These are phyloP conservation scores for Pseudogymnoascus sp. DNA, from an alignment of 2,329 filamentous ascomycete species.

Conservation along the genomic window DNA sequence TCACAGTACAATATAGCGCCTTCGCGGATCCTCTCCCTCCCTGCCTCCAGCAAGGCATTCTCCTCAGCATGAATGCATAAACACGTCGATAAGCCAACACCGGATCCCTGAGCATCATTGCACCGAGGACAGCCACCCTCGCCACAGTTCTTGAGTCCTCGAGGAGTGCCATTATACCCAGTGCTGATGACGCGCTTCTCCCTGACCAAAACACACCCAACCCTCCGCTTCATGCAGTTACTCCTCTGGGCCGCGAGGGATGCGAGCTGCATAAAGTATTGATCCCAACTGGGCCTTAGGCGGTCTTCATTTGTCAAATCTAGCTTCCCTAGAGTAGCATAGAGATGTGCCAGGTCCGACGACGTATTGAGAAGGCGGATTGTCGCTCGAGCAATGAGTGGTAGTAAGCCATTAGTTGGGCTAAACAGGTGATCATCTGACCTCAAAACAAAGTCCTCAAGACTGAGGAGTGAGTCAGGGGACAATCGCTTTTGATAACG, in stretches of 20 bases:
- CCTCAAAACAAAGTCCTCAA: constrained; percentile 49
- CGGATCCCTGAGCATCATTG: constrained; percentile 64
- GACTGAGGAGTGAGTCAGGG: constrained; percentile 27
- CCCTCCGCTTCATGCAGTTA: constrained; percentile 97
- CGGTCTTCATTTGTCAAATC: constrained; percentile 72
- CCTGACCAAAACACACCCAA: constrained; percentile 86
- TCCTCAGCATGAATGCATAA: constrained; percentile 97
- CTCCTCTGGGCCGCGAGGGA: constrained; percentile 81
- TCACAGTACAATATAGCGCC: constrained; percentile 85
- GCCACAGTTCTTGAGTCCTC: constrained; percentile 80
- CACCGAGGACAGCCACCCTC: constrained; percentile 86
- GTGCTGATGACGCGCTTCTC: constrained; percentile 85
- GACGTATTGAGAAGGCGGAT: constrained; percentile 83
- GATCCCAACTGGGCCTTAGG: constrained; percentile 85
- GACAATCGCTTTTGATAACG: constrained; percentile 56
- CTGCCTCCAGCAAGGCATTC: constrained; percentile 91
- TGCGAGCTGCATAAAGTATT: constrained; percentile 97
- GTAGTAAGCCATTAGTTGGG: constrained; percentile 55
- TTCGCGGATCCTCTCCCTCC: constrained; percentile 77
- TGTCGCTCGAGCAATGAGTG: constrained; percentile 72
- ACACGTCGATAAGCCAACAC: constrained; percentile 73
- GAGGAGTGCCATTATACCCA: constrained; percentile 95
- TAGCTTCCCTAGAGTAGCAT: constrained; percentile 63
- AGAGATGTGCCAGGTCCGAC: constrained; percentile 60
- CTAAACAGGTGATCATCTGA: constrained; percentile 73